Evolutionary conservation across 2,329 filamentous ascomycete genomes (phyloP), one percentile per base, ranked within the genome.

Genomic region (Didymella exigua): DNA sequence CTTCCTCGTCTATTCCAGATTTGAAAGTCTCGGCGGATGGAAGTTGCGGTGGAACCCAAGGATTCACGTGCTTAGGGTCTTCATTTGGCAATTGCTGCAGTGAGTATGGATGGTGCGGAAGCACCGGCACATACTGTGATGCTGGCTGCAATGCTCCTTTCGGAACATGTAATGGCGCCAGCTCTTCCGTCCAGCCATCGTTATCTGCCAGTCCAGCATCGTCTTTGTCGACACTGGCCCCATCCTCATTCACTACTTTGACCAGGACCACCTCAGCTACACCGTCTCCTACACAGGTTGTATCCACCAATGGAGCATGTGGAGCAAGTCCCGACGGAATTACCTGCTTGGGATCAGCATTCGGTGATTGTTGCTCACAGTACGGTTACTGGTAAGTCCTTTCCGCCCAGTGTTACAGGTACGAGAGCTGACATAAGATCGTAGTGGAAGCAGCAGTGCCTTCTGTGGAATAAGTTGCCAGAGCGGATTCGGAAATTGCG

Each of bases 381-480:
- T 56, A 56, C 26, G 47, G 14, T 24, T 56, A 56, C 47, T 56
- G 53, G 53, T 56, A 50, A 37, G 42, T 18, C 11, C 23, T 46
- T 11, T 19, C 23, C 40, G 9, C 10, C 14, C 5, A 11, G 5
- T 21, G 1, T 27, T 37, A 19, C 2, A 23, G 14, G 2, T 24
- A 14, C 10, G 9, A 45, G 23, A 10, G 41, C 46, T 55, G 14
- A 55, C 21, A 36, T 29, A 3, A 3, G 13, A 16, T 11, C 13
- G 18, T 8, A 56, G 54, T 49, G 54, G 54, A 44, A 29, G 31
- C 38, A 40, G 13, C 19, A 43, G 31, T 42, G 68, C 58, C 31
- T 56, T 66, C 49, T 72, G 69, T 44, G 61, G 60, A 23, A 59
- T 58, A 10, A 66, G 65, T 7, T 75, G 70, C 29, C 56, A 60